phyloP scores from a whole-genome alignment of 768 basidiomycete genomes.

The Kondoa subrosea region DNA sequence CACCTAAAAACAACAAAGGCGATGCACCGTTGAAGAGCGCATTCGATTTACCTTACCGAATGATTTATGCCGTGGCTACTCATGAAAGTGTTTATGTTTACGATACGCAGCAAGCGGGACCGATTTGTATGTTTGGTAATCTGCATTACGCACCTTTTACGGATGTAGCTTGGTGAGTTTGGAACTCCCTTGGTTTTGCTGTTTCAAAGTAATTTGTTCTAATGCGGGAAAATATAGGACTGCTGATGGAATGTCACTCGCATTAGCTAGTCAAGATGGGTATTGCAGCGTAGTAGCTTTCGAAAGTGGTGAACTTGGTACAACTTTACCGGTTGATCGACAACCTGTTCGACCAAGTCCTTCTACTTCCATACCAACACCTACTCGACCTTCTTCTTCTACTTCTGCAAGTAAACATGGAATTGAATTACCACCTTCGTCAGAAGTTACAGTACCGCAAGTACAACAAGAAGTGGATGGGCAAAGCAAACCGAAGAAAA shows the following conservation, averaged over 20 bases:
- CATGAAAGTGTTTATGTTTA: conserved; percentile 91
- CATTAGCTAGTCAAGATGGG: conserved; percentile 83
- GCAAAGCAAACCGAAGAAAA: conserved; percentile 2
- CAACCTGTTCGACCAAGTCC: conserved; percentile 38
- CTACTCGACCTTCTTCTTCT: neutral
- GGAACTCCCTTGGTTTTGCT: conserved; percentile 5
- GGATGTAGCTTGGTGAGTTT: conserved; percentile 75
- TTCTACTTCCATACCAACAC: conserved; percentile 61
- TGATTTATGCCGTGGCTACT: conserved; percentile 87
- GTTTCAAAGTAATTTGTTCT: neutral
- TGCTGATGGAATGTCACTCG: conserved; percentile 78
- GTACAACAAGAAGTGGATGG: neutral
- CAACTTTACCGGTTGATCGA: conserved; percentile 75
- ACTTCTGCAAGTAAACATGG: neutral
- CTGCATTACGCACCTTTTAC: conserved; percentile 97
- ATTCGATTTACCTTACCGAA: conserved; percentile 78
- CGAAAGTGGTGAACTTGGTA: conserved; percentile 61
- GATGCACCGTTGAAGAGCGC: conserved; percentile 40
- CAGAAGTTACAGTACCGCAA: neutral
- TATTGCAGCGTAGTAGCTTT: conserved; percentile 92
- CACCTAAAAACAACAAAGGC: conserved; percentile 9
- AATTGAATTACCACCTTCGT: neutral
- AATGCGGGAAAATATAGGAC: conserved; percentile 51
- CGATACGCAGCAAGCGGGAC: conserved; percentile 88
- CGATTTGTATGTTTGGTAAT: conserved; percentile 78